Evolutionary conservation across 768 basidiomycete genomes (phyloP), one percentile per base, ranked within the genome.

Genomic region (Lactarius deliciosus): DNA sequence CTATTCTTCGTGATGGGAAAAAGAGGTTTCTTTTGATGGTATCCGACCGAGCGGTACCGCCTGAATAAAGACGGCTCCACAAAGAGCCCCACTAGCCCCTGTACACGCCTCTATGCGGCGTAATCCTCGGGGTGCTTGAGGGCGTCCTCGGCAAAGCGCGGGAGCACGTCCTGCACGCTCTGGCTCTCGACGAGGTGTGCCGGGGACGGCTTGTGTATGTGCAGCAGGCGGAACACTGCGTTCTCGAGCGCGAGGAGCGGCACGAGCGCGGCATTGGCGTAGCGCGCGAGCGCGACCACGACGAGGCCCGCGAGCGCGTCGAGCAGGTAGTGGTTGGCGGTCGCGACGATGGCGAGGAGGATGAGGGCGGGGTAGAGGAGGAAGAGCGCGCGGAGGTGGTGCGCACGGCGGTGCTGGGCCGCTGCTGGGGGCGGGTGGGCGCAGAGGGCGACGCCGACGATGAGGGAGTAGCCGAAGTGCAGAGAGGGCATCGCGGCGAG

Each of bases 241-340:
- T 68, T 64, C 62, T 68, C 66, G 57, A 68, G 41, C 16, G 43
- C 43, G 36, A 58, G 57, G n/a, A 63, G 47, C 36, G 61, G 41
- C 40, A 68, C 47, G 30, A 68, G 61, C 25, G 55, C 57, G 22
- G 54, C 30, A 50, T 68, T 68, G 13, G 43, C n/a, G 43, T 57
- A 40, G 47, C 58, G 50, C 56, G 66, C 62, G 43, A 68, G 13
- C 5, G 50, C 62, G 1, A 57, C 56, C n/a, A 68, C 62, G 47
- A 60, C 28, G 43, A 63, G 53, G 15, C 65, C 62, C 1, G 62
- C 66, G 34, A 59, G 10, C 15, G 66, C 66, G 50, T 63, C 62
- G 62, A 68, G 66, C 22, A 68, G 13, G 62, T 68, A 64, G 66
- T 68, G 62, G 62, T 63, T 68, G 28, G 62, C 66, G 3, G 61